Evolutionary conservation across 768 basidiomycete species (phyloP), one percentile per base, ranked within the genome.

Genomic region (Boletus pseudo-olivaceus): DNA sequence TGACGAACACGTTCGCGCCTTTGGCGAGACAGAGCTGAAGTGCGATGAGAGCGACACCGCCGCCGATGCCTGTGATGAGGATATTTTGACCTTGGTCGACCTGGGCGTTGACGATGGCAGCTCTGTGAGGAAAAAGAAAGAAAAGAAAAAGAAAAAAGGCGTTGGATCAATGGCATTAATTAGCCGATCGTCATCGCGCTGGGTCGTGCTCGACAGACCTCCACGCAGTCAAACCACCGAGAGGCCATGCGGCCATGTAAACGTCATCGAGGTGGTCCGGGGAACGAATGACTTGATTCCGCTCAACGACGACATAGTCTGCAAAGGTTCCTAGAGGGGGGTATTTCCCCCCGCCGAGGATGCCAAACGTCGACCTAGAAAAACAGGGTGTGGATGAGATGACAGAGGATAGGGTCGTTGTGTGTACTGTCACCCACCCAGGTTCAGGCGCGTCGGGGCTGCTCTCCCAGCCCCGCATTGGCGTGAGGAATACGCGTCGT

Each of bases 141-240:
- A 8, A 19, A 14, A 35, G 4, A 42, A 14, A 15, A 40, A 40
- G 48, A 11, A 11, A 26, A 17, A n/a, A n/a, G 15, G 10, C 26
- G 30, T n/a, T 15, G 15, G 1, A 32, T 57, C 42, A 48, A 15
- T 30, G 5, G 15, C 17, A 37, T 19, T 5, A 1, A 37, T 48
- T 14, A 48, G 55, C 32, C 1, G 10, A n/a, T 7, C 19, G n/a
- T 9, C 17, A 17, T 33, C 7, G 26, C 32, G 15, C 14, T 5
- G 23, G 6, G 26, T 45, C 12, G 7, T 3, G 15, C 19, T 15
- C 17, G 9, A 67, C 75, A 40, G 11, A 91, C 91, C 91, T 83
- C 86, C 89, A 94, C 3, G 92, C 88, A 15, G 92, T 94, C 19
- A 93, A 67, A 3, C 84, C 89, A 1, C 77, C 90, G 3, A 90